Conservation (phyloP, 371 early-diverging fungal genomes). For the Rhizopus delemar region DNA sequence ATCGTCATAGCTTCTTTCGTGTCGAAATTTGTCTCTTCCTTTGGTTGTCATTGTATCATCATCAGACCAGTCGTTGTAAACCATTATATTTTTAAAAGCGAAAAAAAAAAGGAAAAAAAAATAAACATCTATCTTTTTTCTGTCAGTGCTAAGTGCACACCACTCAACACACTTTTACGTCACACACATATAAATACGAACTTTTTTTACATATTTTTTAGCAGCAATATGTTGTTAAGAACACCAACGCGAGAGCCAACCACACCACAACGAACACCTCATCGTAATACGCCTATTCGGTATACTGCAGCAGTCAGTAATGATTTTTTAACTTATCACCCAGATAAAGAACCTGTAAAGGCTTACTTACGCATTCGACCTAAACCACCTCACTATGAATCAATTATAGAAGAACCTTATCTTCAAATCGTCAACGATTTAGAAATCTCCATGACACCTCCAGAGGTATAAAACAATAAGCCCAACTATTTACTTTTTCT, state of each 20-base stretch:
- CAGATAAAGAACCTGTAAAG: slow-evolving; percentile 18
- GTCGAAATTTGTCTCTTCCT: slow-evolving; percentile 70
- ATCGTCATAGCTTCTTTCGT: slow-evolving; percentile 65
- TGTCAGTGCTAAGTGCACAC: background rate
- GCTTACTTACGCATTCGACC: slow-evolving; percentile 51
- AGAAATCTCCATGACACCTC: slow-evolving; percentile 51
- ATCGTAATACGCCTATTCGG: too few species aligned
- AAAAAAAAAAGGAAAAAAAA: slow-evolving; percentile 8
- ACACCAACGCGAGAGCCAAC: background rate
- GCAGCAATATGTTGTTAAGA: background rate
- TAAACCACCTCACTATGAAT: slow-evolving; percentile 11
- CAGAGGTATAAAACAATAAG: slow-evolving; percentile 28
- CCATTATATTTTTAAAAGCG: slow-evolving; percentile 11
- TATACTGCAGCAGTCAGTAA: background rate
- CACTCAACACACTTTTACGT: background rate
- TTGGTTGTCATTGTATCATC: slow-evolving; percentile 55
- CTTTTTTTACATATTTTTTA: background rate
- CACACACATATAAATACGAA: background rate
- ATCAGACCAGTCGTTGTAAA: slow-evolving; percentile 54
- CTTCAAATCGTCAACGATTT: slow-evolving; percentile 45
- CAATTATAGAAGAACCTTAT: slow-evolving; percentile 28
- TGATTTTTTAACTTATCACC: background rate
- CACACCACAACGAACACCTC: too few species aligned
- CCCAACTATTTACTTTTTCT: too few species aligned
- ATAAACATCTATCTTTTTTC: background rate